phyloP scores from a whole-genome alignment of 768 basidiomycete genomes.

The Leccinum uliginosum region DNA sequence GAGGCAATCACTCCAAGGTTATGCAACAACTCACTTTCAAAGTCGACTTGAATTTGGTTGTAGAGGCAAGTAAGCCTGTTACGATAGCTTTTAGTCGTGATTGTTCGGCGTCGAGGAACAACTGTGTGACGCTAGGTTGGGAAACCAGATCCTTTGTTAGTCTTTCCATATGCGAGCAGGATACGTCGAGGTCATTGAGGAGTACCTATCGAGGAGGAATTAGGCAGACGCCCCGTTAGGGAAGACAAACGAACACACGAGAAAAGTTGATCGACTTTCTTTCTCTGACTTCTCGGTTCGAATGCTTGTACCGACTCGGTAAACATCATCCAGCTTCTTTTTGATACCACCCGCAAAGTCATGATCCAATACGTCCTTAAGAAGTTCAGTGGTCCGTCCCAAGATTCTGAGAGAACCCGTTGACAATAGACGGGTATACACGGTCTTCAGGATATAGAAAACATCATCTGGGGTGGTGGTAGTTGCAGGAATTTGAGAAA shows the following conservation, averaged over 20 bases:
- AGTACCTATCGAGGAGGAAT: constrained; percentile 51
- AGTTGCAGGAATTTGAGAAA: constrained; percentile 53
- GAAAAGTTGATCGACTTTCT: constrained; percentile 75
- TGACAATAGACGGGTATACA: constrained; percentile 72
- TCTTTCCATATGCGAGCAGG: constrained; percentile 83
- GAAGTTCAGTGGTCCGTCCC: constrained; percentile 52
- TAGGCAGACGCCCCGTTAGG: background rate
- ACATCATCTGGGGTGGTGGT: constrained; percentile 90
- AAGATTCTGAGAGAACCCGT: constrained; percentile 65
- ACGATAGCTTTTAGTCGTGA: constrained; percentile 45
- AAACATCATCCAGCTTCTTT: constrained; percentile 85
- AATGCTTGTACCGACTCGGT: constrained; percentile 49
- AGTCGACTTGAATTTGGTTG: constrained; percentile 63
- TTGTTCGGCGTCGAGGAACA: constrained; percentile 62
- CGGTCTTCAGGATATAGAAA: constrained; percentile 91
- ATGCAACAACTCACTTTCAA: constrained; percentile 56
- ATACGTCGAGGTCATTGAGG: constrained; percentile 93
- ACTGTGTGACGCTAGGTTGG: constrained; percentile 54
- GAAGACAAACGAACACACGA: constrained; percentile 50
- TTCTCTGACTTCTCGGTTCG: constrained; percentile 75
- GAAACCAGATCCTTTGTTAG: constrained; percentile 62
- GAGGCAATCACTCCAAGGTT: background rate
- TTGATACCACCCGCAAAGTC: constrained; percentile 81
- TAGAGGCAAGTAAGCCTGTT: constrained; percentile 47
- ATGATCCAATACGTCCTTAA: constrained; percentile 73